These are phyloP conservation scores for Linaria vulgaris DNA, from an alignment of 257 asterid genomes.

Conservation along the genomic window DNA sequence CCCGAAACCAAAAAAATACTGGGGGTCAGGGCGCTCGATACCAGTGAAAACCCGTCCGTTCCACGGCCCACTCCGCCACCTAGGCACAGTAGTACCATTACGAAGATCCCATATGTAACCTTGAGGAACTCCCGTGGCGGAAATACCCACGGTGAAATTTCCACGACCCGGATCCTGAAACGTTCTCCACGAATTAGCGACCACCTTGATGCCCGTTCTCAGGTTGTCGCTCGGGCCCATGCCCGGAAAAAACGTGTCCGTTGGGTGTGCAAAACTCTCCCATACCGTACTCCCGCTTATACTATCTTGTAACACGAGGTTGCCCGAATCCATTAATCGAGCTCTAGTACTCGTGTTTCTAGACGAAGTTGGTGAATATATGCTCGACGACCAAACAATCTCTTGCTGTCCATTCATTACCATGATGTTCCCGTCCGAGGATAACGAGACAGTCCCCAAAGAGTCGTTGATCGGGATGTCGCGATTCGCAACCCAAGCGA, in stretches of 20 bases:
- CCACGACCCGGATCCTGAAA: slow-evolving; percentile 38
- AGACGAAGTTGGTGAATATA: background rate
- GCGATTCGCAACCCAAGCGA: slow-evolving; percentile 44
- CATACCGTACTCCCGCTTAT: slow-evolving; percentile 22
- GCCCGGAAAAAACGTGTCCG: slow-evolving; percentile 24
- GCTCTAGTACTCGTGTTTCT: slow-evolving; percentile 36
- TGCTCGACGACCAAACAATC: slow-evolving; percentile 24
- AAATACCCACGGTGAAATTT: slow-evolving; percentile 20
- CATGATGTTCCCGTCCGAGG: slow-evolving; percentile 34
- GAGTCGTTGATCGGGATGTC: slow-evolving; percentile 32
- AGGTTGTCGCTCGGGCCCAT: slow-evolving; percentile 27
- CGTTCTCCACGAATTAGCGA: slow-evolving; percentile 37
- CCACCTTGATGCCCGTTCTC: background rate
- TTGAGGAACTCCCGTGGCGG: slow-evolving; percentile 15
- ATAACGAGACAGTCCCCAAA: slow-evolving; percentile 29
- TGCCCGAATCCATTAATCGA: slow-evolving; percentile 35
- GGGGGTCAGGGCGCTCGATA: background rate
- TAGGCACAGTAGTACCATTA: background rate
- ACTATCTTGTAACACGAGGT: slow-evolving; percentile 32
- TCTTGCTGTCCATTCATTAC: slow-evolving; percentile 30
- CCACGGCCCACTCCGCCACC: slow-evolving; percentile 39
- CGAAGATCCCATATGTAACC: slow-evolving; percentile 20
- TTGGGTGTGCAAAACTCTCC: slow-evolving; percentile 35
- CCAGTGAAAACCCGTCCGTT: slow-evolving; percentile 18
- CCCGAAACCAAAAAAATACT: slow-evolving; percentile 6